A percentile compares a stretch with the other conserved stretches of the same genome.
Conservation (phyloP, 371 early-diverging fungal genomes). For the Rhizopus delemar region DNA sequence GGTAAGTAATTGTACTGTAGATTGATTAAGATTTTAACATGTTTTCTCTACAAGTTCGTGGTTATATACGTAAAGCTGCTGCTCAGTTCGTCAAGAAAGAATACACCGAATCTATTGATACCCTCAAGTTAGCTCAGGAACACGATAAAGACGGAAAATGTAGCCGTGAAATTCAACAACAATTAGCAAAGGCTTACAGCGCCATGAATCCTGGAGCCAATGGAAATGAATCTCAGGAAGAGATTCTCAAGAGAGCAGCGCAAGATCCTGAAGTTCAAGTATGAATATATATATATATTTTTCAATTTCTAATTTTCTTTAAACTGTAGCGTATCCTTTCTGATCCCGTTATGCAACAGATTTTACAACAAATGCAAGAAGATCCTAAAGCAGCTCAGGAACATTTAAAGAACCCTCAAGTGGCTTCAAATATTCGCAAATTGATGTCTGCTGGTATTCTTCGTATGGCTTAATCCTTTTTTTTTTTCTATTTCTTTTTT, state of each 20-base stretch:
- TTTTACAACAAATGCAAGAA: constrained; percentile 95
- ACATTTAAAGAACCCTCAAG: constrained; percentile 87
- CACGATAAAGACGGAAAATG: constrained; percentile 86
- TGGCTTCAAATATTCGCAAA: constrained; percentile 93
- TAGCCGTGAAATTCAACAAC: constrained; percentile 79
- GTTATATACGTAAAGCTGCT: constrained; percentile 96
- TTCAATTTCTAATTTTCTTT: neutral
- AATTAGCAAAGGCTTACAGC: constrained; percentile 73
- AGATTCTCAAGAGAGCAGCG: constrained; percentile 81
- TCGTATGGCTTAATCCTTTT: constrained; percentile 54
- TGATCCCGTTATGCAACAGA: constrained; percentile 96
- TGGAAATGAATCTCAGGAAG: constrained; percentile 66
- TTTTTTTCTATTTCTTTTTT: neutral
- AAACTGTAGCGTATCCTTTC: constrained; percentile 61
- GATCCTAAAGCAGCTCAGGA: constrained; percentile 92
- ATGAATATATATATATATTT: neutral
- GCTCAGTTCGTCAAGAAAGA: constrained; percentile 88
- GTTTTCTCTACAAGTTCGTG: constrained; percentile 68
- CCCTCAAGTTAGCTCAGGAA: constrained; percentile 75
- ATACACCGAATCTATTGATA: constrained; percentile 80
- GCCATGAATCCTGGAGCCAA: constrained; percentile 69
- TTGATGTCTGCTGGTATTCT: constrained; percentile 90
- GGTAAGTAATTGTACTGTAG: constrained; percentile 33
- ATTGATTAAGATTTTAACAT: neutral
- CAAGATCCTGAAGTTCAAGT: constrained; percentile 89